Percentiles rank a stretch among this genome's conserved stretches.
phyloP scores from a whole-genome alignment of 139 green algal species.

The Chlamydomonas sphaeroides region DNA sequence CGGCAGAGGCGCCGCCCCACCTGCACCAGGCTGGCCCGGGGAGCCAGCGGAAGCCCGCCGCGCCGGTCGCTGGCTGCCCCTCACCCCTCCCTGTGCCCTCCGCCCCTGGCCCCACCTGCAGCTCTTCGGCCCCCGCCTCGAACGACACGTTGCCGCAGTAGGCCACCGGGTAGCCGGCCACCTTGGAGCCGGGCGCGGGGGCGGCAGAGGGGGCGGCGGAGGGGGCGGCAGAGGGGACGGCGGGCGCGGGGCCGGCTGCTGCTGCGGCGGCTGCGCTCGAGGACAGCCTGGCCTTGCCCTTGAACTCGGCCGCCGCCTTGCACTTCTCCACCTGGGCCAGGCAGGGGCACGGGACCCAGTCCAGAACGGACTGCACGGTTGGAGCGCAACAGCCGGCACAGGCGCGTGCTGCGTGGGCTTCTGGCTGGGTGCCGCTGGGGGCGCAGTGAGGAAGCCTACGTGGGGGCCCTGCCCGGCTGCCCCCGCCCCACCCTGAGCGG shows the following conservation, averaged over 20 bases:
- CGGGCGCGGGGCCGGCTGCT: neutral
- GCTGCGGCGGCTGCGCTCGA: neutral
- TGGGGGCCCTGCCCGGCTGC: neutral
- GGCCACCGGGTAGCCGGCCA: slow-evolving; percentile 78
- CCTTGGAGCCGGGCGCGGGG: neutral
- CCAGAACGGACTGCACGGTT: too few relatives aligned
- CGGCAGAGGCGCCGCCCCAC: too few relatives aligned
- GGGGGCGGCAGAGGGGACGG: neutral
- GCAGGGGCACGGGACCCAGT: too few relatives aligned
- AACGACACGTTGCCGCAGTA: slow-evolving; percentile 88
- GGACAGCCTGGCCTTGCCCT: slow-evolving; percentile 20
- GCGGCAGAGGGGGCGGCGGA: neutral
- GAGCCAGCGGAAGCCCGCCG: too few relatives aligned
- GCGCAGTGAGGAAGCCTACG: too few relatives aligned
- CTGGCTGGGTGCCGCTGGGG: too few relatives aligned
- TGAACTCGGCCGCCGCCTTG: slow-evolving; percentile 46
- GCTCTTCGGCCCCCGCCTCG: slow-evolving; percentile 61
- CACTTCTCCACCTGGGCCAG: slow-evolving; percentile 61
- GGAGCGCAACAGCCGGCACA: too few relatives aligned
- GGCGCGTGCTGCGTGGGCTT: too few relatives aligned
- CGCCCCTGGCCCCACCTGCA: too few relatives aligned
- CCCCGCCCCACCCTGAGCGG: slow-evolving; percentile 47
- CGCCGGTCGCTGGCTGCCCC: too few relatives aligned
- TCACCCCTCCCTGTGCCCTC: too few relatives aligned
- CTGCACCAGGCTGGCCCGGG: too few relatives aligned